Evolutionary conservation across 805 yeast genomes (phyloP), one percentile per base, ranked within the genome.

Genomic region (Candida silvatica): DNA sequence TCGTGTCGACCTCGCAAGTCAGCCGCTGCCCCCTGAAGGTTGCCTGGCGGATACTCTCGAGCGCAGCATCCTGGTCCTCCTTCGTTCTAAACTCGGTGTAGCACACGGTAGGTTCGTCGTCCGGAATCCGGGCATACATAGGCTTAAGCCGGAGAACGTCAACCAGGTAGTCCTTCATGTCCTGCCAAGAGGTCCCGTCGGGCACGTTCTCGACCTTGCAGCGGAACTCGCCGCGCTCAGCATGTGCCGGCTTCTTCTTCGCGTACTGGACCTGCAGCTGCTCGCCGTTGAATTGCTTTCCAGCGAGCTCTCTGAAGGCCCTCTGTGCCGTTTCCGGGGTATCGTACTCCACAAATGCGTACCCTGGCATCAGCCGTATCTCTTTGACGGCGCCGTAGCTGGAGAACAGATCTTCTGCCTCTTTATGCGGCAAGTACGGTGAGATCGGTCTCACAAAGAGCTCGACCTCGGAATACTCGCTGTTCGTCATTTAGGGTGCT

Each of bases 301-400:
- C 67, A 42, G 59, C 46, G 41, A 69, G 64, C 27, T 69, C 62
- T 32, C 64, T 67, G 41, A 65, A 61, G 6, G 80, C 79, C 38
- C 62, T 59, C 38, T 58, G 54, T 31, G 78, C 77, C 42, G 61
- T 66, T 39, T 69, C 78, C 29, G 74, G 67, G 44, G 69, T 72
- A 55, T 76, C 86, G 51, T 76, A 92, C 57, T 88, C 94, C 40
- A 90, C 82, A 56, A 85, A 88, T 18, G 94, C 97, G 52, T 77
- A 83, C 29, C 95, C 95, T 49, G 81, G 79, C 69, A 79, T 68
- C 46, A 81, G 60, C 54, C 77, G 77, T 35, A 80, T 74, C 51
- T 79, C 86, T 42, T 68, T 65, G 48, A 82, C 62, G 32, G 80
- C 71, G 47, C 90, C 94, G 41, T 68, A 69, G 37, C 74, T 69